Evolutionary conservation across 2,329 filamentous ascomycete genomes (phyloP), one percentile per base, ranked within the genome.

Genomic region (Neurospora sp.): DNA sequence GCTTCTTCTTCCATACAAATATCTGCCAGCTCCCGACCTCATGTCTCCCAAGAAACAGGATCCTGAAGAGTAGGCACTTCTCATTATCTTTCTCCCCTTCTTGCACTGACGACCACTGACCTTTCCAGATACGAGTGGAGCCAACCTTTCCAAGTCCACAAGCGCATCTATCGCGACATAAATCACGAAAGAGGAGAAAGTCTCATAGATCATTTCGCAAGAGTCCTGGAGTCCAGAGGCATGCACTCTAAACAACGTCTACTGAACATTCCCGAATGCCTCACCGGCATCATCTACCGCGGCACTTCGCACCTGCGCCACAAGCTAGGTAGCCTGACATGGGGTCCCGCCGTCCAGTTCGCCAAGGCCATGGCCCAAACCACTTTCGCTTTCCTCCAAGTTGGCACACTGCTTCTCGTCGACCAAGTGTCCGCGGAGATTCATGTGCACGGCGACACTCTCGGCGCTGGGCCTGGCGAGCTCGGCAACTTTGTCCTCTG

Each of bases 341-440:
- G 82, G 83, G 80, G 79, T 0, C 84, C 84, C 1, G 82, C 80
- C 10, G 72, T 85, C 43, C 78, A 81, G 19, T 66, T 85, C 23
- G 85, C 84, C 37, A 84, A 82, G 74, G 78, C 81, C 1, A 79
- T 81, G 6, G 79, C 86, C 28, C 79, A 82, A 52, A 81, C 82
- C 2, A 77, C 84, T 1, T 79, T 87, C 38, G 80, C 81, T 3
- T 80, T 79, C 15, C 84, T 87, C 67, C 79, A 85, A 68, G 73
- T 78, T 11, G 85, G 85, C 17, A 85, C 83, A 0, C 74, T 87
- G 19, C 72, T 84, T 15, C 76, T 87, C 19, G 78, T 83, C 12
- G 84, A 87, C 73, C 80, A 84, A 74, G 80, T 82, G 0, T 78
- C 79, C 0, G 81, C 80, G 5, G 78, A 81, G 41, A 80, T 79